A percentile compares a stretch with the other conserved stretches of the same genome.
These are phyloP conservation scores for Phytopythium helicoides DNA, from an alignment of 352 stramenopile genomes.

Conservation along the genomic window DNA sequence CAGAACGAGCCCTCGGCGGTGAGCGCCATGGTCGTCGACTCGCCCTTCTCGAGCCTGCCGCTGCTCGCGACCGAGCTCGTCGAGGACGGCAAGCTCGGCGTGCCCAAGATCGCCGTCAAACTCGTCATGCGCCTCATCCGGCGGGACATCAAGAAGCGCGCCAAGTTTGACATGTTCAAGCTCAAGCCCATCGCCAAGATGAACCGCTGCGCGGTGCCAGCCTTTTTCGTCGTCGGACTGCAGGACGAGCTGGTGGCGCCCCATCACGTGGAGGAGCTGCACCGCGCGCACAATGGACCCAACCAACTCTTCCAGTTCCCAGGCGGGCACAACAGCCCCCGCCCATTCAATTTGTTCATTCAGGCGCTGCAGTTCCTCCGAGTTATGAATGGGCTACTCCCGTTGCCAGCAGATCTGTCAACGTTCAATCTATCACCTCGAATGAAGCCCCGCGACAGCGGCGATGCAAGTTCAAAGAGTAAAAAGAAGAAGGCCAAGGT, in stretches of 20 bases:
- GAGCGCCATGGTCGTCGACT: slow-evolving; percentile 82
- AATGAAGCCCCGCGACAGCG: slow-evolving; percentile 6
- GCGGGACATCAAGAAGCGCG: slow-evolving; percentile 71
- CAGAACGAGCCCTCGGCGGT: slow-evolving; percentile 44
- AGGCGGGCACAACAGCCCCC: slow-evolving; percentile 76
- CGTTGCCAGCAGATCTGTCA: slow-evolving; percentile 54
- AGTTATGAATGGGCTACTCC: slow-evolving; percentile 76
- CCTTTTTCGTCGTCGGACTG: slow-evolving; percentile 74
- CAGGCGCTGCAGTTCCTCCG: slow-evolving; percentile 76
- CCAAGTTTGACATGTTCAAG: slow-evolving; percentile 89
- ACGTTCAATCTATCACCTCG: slow-evolving; percentile 36
- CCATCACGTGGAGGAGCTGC: slow-evolving; percentile 68
- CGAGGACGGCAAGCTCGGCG: slow-evolving; percentile 76
- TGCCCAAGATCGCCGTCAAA: slow-evolving; percentile 78
- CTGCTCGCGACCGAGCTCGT: slow-evolving; percentile 73
- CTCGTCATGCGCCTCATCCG: slow-evolving; percentile 82
- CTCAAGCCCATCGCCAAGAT: slow-evolving; percentile 76
- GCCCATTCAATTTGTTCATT: slow-evolving; percentile 76
- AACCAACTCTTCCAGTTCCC: slow-evolving; percentile 81
- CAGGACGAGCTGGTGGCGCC: slow-evolving; percentile 81
- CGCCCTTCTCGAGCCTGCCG: slow-evolving; percentile 74
- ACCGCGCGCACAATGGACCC: slow-evolving; percentile 73
- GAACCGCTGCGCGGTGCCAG: slow-evolving; percentile 62
- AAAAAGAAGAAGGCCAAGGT: slow-evolving; percentile 30
- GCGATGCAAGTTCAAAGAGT: slow-evolving; percentile 13